Base-by-base conservation (phyloP, 768 basidiomycete species). In the Cyclocybe cylindracea region DNA sequence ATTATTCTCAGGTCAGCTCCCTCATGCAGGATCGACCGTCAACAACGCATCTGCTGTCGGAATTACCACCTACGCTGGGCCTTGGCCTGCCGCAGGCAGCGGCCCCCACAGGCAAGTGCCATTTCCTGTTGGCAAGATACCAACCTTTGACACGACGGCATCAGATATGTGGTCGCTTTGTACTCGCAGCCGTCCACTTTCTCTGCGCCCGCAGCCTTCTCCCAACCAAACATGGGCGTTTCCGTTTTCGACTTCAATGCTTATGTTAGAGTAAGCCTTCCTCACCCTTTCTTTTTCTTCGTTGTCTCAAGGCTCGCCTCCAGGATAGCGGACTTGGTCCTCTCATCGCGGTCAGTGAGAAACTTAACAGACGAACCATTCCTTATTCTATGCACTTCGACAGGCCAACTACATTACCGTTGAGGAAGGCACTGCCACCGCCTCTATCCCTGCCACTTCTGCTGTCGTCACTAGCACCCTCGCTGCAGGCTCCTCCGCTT, bases 341-440 rank as follows among this genome's bases (percentile, higher is more conserved):
- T 24, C 68, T 88, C 44, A 70, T 89, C 39, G 87, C 85, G 24
- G 89, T 85, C 55, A 34, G 68, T 61, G 24, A 24, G 24, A 24
- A 24, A 24, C 19, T 31, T 47, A 33, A 18, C 19, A 16, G n/a
- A 31, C 44, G 7, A 39, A 37, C 31, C 13, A 31, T 44, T 18
- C 42, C 19, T 29, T 5, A 11, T 35, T 38, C 40, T 16, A 37
- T 35, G 18, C 18, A 34, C 10, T 48, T 44, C 8, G 36, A 6
- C 53, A 87, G 86, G 86, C 73, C 40, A 86, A 75, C 55, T 93
- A 91, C 72, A 79, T 90, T 60, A 80, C 77, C 4, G 91, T 90
- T 58, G 81, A 90, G 67, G 79, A 82, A 59, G 90, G 90, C 19
- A 75, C 75, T 2, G 75, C 79, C 11, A 83, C 82, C 19, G 69